Percentiles rank a stretch among this genome's conserved stretches.
phyloP scores from a whole-genome alignment of 352 stramenopile species.

The Stramenopiles sp. region DNA sequence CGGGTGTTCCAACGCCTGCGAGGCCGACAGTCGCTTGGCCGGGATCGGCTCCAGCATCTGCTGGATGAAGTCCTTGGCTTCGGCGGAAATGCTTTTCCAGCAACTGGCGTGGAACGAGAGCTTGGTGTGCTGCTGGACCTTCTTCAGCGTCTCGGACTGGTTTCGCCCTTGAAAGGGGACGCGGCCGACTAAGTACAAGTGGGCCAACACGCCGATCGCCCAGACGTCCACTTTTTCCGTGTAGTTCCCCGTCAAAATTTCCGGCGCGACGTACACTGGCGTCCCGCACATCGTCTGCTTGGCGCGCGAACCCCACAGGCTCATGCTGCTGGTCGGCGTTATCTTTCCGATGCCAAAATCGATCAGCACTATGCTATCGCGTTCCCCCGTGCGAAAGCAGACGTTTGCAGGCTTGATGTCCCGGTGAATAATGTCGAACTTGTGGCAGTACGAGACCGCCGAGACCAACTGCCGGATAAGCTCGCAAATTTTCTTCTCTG shows the following conservation, averaged over 20 bases:
- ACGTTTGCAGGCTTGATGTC: background rate
- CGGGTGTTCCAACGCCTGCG: background rate
- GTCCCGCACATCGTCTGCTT: conserved; percentile 86
- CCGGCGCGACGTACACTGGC: conserved; percentile 73
- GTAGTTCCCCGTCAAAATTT: conserved; percentile 63
- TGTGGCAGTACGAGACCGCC: background rate
- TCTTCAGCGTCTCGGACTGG: conserved; percentile 40
- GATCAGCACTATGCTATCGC: background rate
- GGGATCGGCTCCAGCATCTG: background rate
- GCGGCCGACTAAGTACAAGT: conserved; percentile 38
- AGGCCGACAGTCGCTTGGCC: background rate
- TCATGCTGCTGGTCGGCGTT: background rate
- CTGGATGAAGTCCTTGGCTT: background rate
- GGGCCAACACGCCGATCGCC: conserved; percentile 55
- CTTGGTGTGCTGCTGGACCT: conserved; percentile 38
- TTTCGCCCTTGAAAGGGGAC: conserved; percentile 48
- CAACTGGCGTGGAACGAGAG: background rate
- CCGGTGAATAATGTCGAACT: background rate
- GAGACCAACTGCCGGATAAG: background rate
- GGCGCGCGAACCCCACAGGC: background rate
- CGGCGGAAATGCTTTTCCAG: background rate
- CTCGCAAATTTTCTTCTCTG: background rate
- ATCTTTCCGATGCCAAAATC: background rate
- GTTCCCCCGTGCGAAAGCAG: background rate
- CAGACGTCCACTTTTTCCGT: conserved; percentile 54